Conservation (phyloP, 805 yeast genomes). For the Myxozyma geophila region DNA sequence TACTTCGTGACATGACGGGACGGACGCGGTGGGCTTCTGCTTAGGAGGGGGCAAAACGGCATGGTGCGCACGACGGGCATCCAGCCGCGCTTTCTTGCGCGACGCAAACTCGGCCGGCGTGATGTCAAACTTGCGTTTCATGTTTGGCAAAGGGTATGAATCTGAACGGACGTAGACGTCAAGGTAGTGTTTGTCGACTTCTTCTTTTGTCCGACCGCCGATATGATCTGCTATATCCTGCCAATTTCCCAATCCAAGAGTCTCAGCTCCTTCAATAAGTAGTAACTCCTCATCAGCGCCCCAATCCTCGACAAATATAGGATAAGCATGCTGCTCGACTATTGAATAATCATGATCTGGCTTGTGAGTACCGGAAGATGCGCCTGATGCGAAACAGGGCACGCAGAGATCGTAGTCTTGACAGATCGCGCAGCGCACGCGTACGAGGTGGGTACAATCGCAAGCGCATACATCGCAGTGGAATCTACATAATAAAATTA, state of each 20-base stretch:
- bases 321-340: conserved; percentile 92
- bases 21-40: conserved; percentile 86
- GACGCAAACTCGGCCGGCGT: conserved; percentile 71
- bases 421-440: conserved; percentile 91
- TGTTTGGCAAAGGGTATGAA: conserved; percentile 87
- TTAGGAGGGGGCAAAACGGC: conserved; percentile 81
- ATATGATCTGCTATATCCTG: conserved; percentile 96
- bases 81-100: conserved; percentile 71
- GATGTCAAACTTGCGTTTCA: conserved; percentile 70
- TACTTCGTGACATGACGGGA: conserved; percentile 94
- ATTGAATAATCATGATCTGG: conserved; percentile 93
- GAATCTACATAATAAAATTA: conserved; percentile 49
- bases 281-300: conserved; percentile 97
- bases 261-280: conserved; percentile 88
- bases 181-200: conserved; percentile 82
- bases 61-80: conserved; percentile 57
- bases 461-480: conserved; percentile 97
- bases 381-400: conserved; percentile 91
- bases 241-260: conserved; percentile 94
- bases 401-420: conserved; percentile 96
- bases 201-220: conserved; percentile 89
- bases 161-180: conserved; percentile 68
- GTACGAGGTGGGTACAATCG: conserved; percentile 89
- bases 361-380: conserved; percentile 78
- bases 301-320: conserved; percentile 78